These are phyloP conservation scores for Petunia axillaris DNA, from an alignment of 257 asterid genomes.

Conservation along the genomic window DNA sequence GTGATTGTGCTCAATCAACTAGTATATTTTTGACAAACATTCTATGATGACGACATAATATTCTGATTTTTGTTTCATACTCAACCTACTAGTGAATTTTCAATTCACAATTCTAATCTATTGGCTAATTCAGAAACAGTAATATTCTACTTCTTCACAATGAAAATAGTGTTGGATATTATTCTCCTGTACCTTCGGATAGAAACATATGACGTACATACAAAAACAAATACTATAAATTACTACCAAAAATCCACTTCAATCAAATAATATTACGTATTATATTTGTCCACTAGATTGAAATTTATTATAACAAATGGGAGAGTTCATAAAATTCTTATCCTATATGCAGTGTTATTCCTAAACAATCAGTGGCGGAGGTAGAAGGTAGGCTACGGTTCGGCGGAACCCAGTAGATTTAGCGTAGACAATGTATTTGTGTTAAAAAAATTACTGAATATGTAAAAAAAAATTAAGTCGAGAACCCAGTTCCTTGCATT, in stretches of 20 bases:
- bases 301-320: background rate
- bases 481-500: no score
- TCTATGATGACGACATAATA: constrained; percentile 7
- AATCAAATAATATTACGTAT: background rate
- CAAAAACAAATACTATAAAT: background rate
- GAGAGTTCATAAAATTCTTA: background rate
- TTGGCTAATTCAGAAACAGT: background rate
- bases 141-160: background rate
- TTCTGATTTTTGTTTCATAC: background rate
- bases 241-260: background rate
- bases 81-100: background rate
- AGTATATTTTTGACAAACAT: background rate
- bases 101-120: background rate
- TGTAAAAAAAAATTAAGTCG: no score
- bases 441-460: no score
- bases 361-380: background rate
- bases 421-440: no score
- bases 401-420: no score
- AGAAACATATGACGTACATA: background rate
- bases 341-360: background rate
- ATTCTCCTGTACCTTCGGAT: background rate
- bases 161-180: background rate
- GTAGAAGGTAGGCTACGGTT: no score
- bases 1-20: background rate
- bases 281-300: background rate